phyloP scores from a whole-genome alignment of 2,329 filamentous ascomycete species.

The Aspergillus novofumigatus region DNA sequence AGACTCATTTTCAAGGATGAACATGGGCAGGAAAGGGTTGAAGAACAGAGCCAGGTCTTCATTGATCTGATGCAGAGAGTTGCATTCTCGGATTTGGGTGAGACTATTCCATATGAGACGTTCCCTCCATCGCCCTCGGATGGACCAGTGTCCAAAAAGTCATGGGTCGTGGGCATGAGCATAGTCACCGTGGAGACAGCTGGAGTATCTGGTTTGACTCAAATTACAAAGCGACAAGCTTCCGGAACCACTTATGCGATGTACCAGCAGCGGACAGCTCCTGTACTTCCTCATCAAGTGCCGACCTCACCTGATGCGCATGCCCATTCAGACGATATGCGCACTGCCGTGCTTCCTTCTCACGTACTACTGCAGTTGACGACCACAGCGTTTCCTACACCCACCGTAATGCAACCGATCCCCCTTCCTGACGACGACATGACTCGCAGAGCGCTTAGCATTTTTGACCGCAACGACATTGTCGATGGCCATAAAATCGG shows the following conservation, averaged over 20 bases:
- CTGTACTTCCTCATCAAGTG: constrained; percentile 43
- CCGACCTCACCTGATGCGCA: constrained; percentile 38
- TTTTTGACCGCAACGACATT: constrained; percentile 82
- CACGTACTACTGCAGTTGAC: constrained; percentile 45
- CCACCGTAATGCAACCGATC: constrained; percentile 61
- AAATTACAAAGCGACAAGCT: constrained; percentile 49
- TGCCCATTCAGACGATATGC: constrained; percentile 34
- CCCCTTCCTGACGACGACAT: constrained; percentile 70
- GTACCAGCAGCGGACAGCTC: constrained; percentile 46
- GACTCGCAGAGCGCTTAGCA: constrained; percentile 67
- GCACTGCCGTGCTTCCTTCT: constrained; percentile 42
- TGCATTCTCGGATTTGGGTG: constrained; percentile 78
- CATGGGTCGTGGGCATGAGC: constrained; percentile 50
- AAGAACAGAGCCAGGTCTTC: constrained; percentile 90
- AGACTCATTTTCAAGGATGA: constrained; percentile 74
- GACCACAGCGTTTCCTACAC: constrained; percentile 42
- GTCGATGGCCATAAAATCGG: constrained; percentile 95
- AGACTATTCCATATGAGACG: constrained; percentile 47
- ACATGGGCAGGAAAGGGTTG: constrained; percentile 68
- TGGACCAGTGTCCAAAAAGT: constrained; percentile 42
- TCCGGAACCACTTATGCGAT: constrained; percentile 48
- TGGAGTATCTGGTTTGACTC: constrained; percentile 43
- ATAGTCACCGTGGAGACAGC: constrained; percentile 50
- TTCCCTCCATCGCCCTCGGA: constrained; percentile 40
- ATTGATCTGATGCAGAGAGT: constrained; percentile 93